phyloP scores from a whole-genome alignment of 768 basidiomycete genomes.

The Russula sp. region DNA sequence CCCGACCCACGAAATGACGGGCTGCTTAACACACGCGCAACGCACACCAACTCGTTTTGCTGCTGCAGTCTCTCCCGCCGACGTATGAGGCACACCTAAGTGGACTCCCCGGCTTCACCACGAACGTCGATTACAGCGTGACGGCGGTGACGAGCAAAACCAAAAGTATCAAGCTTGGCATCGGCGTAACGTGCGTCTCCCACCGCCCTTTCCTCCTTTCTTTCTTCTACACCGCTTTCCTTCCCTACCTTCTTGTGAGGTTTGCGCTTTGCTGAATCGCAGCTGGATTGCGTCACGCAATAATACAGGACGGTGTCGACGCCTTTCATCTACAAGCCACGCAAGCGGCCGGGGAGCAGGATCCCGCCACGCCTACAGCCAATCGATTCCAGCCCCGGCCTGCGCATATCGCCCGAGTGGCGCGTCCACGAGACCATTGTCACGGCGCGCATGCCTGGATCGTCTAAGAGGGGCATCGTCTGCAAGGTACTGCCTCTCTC shows the following conservation, averaged over 20 bases:
- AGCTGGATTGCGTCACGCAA: neutral
- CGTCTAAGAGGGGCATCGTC: neutral
- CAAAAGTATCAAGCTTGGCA: constrained; percentile 49
- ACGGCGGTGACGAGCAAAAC: constrained; percentile 48
- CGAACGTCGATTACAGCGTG: constrained; percentile 58
- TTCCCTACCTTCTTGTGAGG: too few species aligned
- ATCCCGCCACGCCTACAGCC: constrained; percentile 42
- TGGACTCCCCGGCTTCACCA: constrained; percentile 67
- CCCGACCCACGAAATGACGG: neutral
- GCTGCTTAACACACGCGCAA: neutral
- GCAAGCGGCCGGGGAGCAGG: constrained; percentile 51
- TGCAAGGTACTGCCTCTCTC: neutral
- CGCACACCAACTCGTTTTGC: neutral
- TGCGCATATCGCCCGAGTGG: constrained; percentile 47
- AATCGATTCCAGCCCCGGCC: constrained; percentile 33
- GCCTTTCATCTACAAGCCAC: constrained; percentile 59
- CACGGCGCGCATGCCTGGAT: constrained; percentile 15
- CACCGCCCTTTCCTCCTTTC: too few species aligned
- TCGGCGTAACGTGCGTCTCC: constrained; percentile 46
- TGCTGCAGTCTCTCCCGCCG: constrained; percentile 57
- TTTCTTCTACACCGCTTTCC: too few species aligned
- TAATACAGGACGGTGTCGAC: constrained; percentile 47
- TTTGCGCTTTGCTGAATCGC: neutral
- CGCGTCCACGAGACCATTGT: constrained; percentile 37
- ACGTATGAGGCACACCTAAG: constrained; percentile 61